These are phyloP conservation scores for Mycena epipterygia DNA, from an alignment of 768 basidiomycete genomes.

Conservation along the genomic window DNA sequence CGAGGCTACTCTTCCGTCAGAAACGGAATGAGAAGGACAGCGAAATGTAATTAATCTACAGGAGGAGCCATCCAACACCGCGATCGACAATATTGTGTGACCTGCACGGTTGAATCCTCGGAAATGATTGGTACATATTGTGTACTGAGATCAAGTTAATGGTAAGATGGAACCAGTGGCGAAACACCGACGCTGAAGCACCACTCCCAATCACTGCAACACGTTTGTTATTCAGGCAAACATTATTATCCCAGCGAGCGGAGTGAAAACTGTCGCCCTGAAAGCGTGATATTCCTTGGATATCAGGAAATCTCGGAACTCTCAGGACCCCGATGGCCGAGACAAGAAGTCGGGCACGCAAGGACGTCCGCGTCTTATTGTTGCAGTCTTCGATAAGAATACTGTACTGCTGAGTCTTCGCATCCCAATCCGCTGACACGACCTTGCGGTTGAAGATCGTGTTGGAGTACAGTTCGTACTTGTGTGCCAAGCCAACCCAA, in stretches of 20 bases:
- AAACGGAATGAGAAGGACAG: not conserved
- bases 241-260: slow-evolving; percentile 58
- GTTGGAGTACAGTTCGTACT: slow-evolving; percentile 56
- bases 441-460: slow-evolving; percentile 62
- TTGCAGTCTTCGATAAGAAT: slow-evolving; percentile 45
- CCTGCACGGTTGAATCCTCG: slow-evolving; percentile 59
- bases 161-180: not conserved
- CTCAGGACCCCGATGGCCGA: slow-evolving; percentile 66
- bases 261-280: slow-evolving; percentile 67
- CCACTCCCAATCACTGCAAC: slow-evolving; percentile 75
- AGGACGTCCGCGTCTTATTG: slow-evolving; percentile 44
- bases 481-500: slow-evolving; percentile 55
- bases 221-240: slow-evolving; percentile 57
- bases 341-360: slow-evolving; percentile 62
- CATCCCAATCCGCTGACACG: slow-evolving; percentile 60
- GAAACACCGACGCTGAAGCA: slow-evolving; percentile 59
- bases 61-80: slow-evolving; percentile 70
- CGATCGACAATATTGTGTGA: slow-evolving; percentile 72
- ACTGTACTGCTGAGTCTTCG: slow-evolving; percentile 43
- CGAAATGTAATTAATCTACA: too few species aligned
- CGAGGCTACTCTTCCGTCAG: slow-evolving; percentile 32
- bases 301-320: slow-evolving; percentile 53
- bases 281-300: slow-evolving; percentile 55
- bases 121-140: slow-evolving; percentile 71
- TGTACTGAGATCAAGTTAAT: slow-evolving; percentile 57